A percentile compares a stretch with the other conserved stretches of the same genome.
Evolutionary conservation across 768 basidiomycete species (phyloP).

Genomic region (Mrakia blollopis): DNA sequence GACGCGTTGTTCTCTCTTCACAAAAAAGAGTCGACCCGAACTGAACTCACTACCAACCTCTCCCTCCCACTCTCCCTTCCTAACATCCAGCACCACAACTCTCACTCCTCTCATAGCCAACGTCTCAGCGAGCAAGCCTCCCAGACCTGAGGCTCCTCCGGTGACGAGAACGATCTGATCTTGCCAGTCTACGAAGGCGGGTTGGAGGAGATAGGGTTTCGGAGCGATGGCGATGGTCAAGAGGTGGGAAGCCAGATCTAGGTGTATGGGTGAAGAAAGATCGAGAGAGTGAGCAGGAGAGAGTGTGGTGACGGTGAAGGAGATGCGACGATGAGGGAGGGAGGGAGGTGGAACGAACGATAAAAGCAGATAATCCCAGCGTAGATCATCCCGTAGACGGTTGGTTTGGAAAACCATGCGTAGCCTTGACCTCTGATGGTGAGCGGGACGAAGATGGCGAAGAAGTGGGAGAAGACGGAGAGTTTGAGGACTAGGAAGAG

Average conservation of each 20-base stretch:
- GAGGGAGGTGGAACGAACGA: conserved; percentile 55
- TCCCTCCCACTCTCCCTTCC: conserved; percentile 50
- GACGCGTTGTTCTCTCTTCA: background rate
- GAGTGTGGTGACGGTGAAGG: background rate
- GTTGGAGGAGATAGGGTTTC: background rate
- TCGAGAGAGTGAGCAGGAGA: too few species aligned
- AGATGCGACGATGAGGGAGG: conserved; percentile 22
- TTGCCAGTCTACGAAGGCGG: conserved; percentile 65
- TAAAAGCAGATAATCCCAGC: conserved; percentile 58
- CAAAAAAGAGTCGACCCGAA: background rate
- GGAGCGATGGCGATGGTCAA: conserved; percentile 4
- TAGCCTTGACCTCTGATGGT: conserved; percentile 69
- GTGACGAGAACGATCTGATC: conserved; percentile 87
- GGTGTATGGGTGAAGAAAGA: too few species aligned
- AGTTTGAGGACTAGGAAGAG: background rate
- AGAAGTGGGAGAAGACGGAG: conserved; percentile 59
- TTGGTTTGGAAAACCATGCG: conserved; percentile 51
- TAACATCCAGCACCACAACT: conserved; percentile 80
- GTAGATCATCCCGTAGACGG: conserved; percentile 56
- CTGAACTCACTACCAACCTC: conserved; percentile 55
- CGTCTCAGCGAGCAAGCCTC: conserved; percentile 80
- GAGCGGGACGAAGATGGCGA: conserved; percentile 70
- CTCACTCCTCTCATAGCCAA: conserved; percentile 73
- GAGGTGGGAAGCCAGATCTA: conserved; percentile 17
- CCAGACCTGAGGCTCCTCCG: conserved; percentile 85